Evolutionary conservation across 192 early-diverging fungal genomes (phyloP), one percentile per base, ranked within the genome.

Genomic region (Entomortierella lignicola): DNA sequence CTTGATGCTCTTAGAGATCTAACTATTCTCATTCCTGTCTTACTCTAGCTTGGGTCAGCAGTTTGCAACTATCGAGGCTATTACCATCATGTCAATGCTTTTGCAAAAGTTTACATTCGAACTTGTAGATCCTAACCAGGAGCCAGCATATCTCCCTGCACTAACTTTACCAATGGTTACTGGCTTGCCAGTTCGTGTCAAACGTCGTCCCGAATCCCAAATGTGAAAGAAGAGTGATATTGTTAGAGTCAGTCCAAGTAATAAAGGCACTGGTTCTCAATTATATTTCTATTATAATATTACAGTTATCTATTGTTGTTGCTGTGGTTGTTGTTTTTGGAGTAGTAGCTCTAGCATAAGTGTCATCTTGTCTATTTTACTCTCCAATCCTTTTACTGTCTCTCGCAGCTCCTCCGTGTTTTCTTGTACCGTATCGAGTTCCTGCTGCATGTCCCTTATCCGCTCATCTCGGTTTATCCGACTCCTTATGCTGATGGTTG

Each of bases 31-130:
- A 48, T 25, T 53, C 13, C 25, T 21, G 18, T 8, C 12, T 12
- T 69, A 7, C 0, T n/a, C 37, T 27, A 83, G 82, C n/a, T 56
- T 83, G 2, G 75, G 82, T 17, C 82, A 83, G 39, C 66, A 80
- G 50, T 83, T 83, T 62, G 82, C 82, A 8, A 83, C 74, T 2
- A 55, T 74, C 31, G 82, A 83, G 47, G 82, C 71, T 8, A 31
- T 84, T 32, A 81, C 67, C 11, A 25, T 77, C 13, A 50, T 62
- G 17, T 56, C 67, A 4, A 60, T 68, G 43, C 39, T 84, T 15
- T 31, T 81, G 4, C 71, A 69, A 57, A 42, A 69, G 41, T 84
- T 77, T 32, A 66, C 44, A 15, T 81, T 84, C 48, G 82, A 84
- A 37, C 56, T 84, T 18, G 60, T 81, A 11, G 55, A 79, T 32